Percentiles rank a stretch among this genome's conserved stretches.
Conservation (phyloP, 208 protist species). For the Leishmania lainsoni region DNA sequence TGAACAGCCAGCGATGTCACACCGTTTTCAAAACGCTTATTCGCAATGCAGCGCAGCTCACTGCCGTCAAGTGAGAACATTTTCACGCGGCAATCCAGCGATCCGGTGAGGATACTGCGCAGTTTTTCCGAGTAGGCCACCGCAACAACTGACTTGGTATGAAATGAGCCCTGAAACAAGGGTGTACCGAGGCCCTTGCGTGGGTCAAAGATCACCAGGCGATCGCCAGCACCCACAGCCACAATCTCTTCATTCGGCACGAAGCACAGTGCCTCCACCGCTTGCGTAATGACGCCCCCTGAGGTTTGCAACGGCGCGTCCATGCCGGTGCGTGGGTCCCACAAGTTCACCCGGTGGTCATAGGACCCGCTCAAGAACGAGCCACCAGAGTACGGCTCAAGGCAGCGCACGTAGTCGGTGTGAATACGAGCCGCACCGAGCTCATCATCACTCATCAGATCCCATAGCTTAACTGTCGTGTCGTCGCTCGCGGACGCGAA, state of each 20-base stretch:
- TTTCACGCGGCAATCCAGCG: constrained; percentile 83
- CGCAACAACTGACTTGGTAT: constrained; percentile 81
- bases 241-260: constrained; percentile 37
- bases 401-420: constrained; percentile 82
- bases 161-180: constrained; percentile 60
- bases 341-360: constrained; percentile 82
- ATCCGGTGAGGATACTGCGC: constrained; percentile 68
- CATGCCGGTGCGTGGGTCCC: constrained; percentile 73
- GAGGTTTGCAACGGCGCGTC: constrained; percentile 56
- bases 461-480: constrained; percentile 83
- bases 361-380: constrained; percentile 87
- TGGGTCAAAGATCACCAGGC: constrained; percentile 70
- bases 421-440: constrained; percentile 56
- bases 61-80: constrained; percentile 64
- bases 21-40: constrained; percentile 62
- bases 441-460: constrained; percentile 68
- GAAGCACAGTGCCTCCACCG: constrained; percentile 69
- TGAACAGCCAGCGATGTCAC: constrained; percentile 74
- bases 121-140: constrained; percentile 67
- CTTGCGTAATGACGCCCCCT: constrained; percentile 24
- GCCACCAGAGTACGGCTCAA: constrained; percentile 61
- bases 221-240: constrained; percentile 58
- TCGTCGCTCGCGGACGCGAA: constrained; percentile 88
- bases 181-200: constrained; percentile 55
- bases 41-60: constrained; percentile 56